Conservation (phyloP, 192 early-diverging fungal species). For the Backusella mclennaniae region DNA sequence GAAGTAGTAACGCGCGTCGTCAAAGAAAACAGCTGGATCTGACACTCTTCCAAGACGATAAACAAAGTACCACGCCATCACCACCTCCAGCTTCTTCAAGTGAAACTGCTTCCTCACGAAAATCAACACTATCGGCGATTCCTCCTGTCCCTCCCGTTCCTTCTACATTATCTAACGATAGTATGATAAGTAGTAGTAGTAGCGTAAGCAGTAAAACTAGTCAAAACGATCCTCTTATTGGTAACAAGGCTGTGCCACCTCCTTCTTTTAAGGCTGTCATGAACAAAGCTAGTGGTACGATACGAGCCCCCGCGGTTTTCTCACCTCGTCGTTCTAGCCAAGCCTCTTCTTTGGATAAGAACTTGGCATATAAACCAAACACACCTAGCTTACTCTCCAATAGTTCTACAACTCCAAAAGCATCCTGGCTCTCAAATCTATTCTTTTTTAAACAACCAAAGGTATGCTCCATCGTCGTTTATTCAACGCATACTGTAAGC, state of each 20-base stretch:
- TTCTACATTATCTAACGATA: conserved; percentile 16
- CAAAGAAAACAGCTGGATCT: conserved; percentile 31
- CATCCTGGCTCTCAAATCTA: conserved; percentile 26
- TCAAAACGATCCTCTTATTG: not conserved
- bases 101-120: not conserved
- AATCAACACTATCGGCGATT: not conserved
- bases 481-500: not conserved
- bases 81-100: not conserved
- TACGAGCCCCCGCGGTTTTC: not conserved
- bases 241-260: not conserved
- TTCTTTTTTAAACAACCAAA: conserved; percentile 35
- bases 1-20: not conserved
- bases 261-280: conserved; percentile 9
- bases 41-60: conserved; percentile 19
- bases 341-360: conserved; percentile 10
- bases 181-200: conserved; percentile 24
- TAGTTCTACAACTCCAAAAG: conserved; percentile 4
- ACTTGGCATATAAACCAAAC: not conserved
- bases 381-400: conserved; percentile 33
- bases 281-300: not conserved
- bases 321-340: conserved; percentile 15
- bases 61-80: not conserved
- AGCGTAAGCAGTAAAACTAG: conserved; percentile 1
- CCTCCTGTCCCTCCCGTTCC: not conserved
- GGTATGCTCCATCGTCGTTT: conserved; percentile 19